Percentiles rank a stretch among this genome's conserved stretches.
These are phyloP conservation scores for Cenchrus fungigraminus DNA, from an alignment of 176 grass and related monocot species.

Conservation along the genomic window DNA sequence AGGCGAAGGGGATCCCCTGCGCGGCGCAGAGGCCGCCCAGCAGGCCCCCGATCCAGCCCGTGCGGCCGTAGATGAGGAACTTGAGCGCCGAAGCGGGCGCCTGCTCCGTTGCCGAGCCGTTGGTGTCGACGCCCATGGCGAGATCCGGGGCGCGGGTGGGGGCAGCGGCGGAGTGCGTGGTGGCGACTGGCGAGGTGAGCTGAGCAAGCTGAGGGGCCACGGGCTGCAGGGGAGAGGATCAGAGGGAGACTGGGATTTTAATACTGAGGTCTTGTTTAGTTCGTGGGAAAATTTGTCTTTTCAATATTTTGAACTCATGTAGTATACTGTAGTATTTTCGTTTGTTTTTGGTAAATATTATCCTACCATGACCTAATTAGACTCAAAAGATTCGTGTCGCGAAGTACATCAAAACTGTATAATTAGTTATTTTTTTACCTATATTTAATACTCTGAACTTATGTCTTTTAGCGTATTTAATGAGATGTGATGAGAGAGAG, in stretches of 20 bases:
- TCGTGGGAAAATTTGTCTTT: too few species aligned
- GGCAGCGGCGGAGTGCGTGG: slow-evolving; percentile 4
- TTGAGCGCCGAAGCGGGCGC: slow-evolving; percentile 45
- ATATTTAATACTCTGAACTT: too few species aligned
- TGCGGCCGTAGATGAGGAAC: slow-evolving; percentile 90
- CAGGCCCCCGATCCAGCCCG: slow-evolving; percentile 84
- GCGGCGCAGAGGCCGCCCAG: slow-evolving; percentile 67
- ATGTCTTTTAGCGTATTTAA: too few species aligned
- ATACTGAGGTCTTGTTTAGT: too few species aligned
- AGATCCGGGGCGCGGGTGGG: slow-evolving; percentile 34
- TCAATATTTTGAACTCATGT: too few species aligned
- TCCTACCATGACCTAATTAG: too few species aligned
- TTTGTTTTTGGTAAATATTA: too few species aligned
- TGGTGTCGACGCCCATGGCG: slow-evolving; percentile 57
- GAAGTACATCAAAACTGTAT: too few species aligned
- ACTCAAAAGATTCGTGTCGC: too few species aligned
- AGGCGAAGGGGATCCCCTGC: slow-evolving; percentile 61
- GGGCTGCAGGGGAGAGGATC: background rate
- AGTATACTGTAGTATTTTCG: too few species aligned
- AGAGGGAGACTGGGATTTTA: slow-evolving; percentile 17
- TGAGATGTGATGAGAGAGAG: too few species aligned
- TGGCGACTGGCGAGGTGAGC: slow-evolving; percentile 28
- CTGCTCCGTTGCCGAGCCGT: slow-evolving; percentile 49
- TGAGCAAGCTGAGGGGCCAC: background rate
- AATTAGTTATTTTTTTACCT: too few species aligned